These are phyloP conservation scores for Ricinus communis DNA, from an alignment of 345 rosid species.

Conservation along the genomic window DNA sequence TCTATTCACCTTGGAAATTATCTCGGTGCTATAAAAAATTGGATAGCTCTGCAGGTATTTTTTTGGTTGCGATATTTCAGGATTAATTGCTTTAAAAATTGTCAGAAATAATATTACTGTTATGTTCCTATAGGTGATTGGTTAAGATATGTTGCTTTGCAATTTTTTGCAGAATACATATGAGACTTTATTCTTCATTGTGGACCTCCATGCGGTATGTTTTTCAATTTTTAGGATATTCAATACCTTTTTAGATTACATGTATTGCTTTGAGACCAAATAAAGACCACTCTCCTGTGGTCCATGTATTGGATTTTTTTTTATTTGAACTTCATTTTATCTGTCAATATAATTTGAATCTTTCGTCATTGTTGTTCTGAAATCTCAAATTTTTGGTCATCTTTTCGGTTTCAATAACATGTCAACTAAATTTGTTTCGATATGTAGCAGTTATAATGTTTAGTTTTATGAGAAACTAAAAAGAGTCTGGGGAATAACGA, in stretches of 20 bases:
- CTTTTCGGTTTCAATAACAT: too few species aligned
- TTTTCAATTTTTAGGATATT: not conserved
- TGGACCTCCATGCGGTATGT: constrained; percentile 89
- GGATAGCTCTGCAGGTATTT: constrained; percentile 77
- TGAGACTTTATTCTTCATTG: constrained; percentile 81
- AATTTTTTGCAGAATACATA: constrained; percentile 60
- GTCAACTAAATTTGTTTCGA: too few species aligned
- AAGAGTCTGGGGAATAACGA: too few species aligned
- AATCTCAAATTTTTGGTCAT: too few species aligned
- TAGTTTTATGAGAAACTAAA: too few species aligned
- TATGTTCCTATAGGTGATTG: not conserved
- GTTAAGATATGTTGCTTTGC: not conserved
- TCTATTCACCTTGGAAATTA: constrained; percentile 87
- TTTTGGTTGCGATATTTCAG: not conserved
- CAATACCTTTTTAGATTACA: not conserved
- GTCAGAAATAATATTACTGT: not conserved
- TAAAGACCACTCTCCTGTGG: not conserved
- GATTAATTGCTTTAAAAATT: not conserved
- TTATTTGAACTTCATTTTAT: too few species aligned
- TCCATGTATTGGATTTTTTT: too few species aligned
- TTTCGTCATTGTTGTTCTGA: not conserved
- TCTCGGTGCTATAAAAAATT: constrained; percentile 88
- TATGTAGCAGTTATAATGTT: too few species aligned
- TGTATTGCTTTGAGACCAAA: not conserved
- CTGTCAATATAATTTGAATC: too few species aligned